A percentile compares a stretch with the other conserved stretches of the same genome.
phyloP scores from a whole-genome alignment of 345 rosid species.

The Raphanus sativus region DNA sequence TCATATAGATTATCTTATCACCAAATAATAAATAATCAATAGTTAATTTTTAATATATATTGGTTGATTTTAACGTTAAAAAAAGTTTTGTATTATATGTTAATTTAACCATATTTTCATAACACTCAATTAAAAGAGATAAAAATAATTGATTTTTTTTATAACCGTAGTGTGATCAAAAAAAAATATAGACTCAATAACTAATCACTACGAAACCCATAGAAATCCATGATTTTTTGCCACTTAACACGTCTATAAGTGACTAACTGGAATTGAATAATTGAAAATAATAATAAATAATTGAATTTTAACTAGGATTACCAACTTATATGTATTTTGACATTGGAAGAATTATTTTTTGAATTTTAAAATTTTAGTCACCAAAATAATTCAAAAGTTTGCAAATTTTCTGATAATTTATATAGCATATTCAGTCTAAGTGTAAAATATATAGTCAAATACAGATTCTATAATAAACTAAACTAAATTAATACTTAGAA shows the following conservation, averaged over 20 bases:
- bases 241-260: no score
- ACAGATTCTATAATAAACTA: background rate
- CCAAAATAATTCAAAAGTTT: background rate
- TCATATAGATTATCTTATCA: background rate
- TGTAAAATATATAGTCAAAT: background rate
- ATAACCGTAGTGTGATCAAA: no score
- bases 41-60: no score
- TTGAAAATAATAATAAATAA: no score
- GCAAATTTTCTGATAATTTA: background rate
- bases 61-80: background rate
- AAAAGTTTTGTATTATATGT: background rate
- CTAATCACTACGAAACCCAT: no score
- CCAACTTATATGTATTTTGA: background rate
- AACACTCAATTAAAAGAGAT: background rate
- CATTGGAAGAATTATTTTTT: background rate
- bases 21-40: background rate
- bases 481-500: no score
- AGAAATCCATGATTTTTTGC: no score
- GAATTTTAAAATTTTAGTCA: background rate
- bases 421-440: background rate
- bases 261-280: no score
- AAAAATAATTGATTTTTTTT: no score
- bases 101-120: background rate
- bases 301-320: no score
- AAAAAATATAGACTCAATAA: no score